Evolutionary conservation across 2,329 filamentous ascomycete genomes (phyloP).

Genomic region (Orbilia brochopaga): DNA sequence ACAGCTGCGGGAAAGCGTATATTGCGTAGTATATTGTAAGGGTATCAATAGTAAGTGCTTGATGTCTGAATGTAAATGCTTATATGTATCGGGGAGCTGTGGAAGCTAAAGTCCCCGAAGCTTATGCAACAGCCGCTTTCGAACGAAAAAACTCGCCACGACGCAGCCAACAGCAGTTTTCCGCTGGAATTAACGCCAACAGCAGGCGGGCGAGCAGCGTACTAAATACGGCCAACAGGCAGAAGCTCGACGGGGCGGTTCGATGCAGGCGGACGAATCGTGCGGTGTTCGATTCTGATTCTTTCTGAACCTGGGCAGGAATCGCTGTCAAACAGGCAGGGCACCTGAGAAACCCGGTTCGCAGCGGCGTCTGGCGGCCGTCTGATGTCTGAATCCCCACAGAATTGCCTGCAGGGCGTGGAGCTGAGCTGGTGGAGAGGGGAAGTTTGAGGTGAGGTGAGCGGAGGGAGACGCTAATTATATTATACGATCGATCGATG

Average conservation of each 20-base stretch:
- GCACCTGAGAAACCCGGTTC: slow-evolving; percentile 13
- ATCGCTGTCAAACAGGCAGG: neutral
- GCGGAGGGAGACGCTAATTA: too few species aligned
- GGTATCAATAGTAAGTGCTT: neutral
- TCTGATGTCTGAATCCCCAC: too few species aligned
- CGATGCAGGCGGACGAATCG: neutral
- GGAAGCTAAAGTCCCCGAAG: slow-evolving; percentile 51
- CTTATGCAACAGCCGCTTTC: slow-evolving; percentile 50
- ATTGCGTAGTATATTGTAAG: neutral
- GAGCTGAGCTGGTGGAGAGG: slow-evolving; percentile 7
- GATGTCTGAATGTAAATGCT: too few species aligned
- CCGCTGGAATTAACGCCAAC: too few species aligned
- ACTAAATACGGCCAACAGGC: neutral
- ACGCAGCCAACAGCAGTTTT: too few species aligned
- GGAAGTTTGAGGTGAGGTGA: too few species aligned
- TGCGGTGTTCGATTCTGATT: neutral
- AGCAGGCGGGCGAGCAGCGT: neutral
- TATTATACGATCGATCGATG: too few species aligned
- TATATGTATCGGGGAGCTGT: slow-evolving; percentile 22
- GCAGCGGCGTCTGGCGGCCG: too few species aligned
- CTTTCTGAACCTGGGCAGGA: neutral
- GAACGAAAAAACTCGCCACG: slow-evolving; percentile 2
- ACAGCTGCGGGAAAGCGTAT: too few species aligned
- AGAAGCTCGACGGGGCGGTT: too few species aligned
- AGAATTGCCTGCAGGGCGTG: neutral